Base-by-base conservation (phyloP, 129 eudicot genomes). In the Artemisia annua region DNA sequence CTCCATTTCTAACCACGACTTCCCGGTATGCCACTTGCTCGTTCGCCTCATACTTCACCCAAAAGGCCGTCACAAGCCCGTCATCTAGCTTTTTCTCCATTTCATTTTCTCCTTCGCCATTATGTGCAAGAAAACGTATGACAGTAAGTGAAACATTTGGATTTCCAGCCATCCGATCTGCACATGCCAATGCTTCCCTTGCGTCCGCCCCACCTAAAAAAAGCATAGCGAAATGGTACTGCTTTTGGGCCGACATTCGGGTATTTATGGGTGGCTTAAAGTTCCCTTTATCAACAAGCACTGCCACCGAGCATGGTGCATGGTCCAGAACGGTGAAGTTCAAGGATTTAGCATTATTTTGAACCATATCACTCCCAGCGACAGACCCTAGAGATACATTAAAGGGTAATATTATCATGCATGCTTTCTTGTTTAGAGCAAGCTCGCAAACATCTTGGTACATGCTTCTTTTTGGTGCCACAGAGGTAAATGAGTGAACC, bases 391-490 rank as follows among this genome's bases (percentile, higher is more conserved):
- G 44, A 7, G 78, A 77, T 54, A 66, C 72, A 19, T 72, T 73
- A 50, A 17, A 82, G 0, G 91, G 97, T 46, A 94, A 57, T 53
- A 94, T 75, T 15, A 94, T 88, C 44, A 94, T 55, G 18, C 77
- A 73, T 2, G 90, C 74, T 79, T 86, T 85, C 66, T 82, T 86
- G 20, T 69, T 39, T 58, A 95, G 78, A 15, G 97, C 94, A 11
- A 95, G 79, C 80, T 95, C 94, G 51, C 99, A 95, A 3, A 95
- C 87, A 67, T 95, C 99, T 82, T 90, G 97, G 66, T 88, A 88
- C 97, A 90, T 95, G 78, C 91, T 90, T 68, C 85, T 79, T 72
- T 79, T 84, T 0, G 93, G 85, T 11, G 99, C 54, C 4, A 88
- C 81, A 0, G 93, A 72, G 5, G 99, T 95, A 61, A 80, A 86